Base-by-base conservation (phyloP, 1,139 yeast genomes). In the Debaryomyces coudertii region DNA sequence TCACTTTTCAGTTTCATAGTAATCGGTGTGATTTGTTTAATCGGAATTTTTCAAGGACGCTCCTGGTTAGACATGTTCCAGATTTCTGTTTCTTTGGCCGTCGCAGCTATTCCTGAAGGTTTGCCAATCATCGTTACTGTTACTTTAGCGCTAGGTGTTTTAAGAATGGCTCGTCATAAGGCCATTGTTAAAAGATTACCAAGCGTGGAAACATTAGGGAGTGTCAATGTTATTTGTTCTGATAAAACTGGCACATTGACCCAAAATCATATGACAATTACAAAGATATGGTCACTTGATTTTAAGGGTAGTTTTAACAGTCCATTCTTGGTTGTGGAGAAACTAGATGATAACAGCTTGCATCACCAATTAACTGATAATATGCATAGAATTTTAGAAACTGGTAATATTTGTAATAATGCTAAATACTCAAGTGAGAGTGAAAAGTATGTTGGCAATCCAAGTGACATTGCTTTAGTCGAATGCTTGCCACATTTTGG, bases 41-140 rank as follows among this genome's bases (percentile, higher is more conserved):
- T 92, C 56, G 99, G 98, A 47, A 77, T 93, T 18, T 47, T 88
- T 42, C 96, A 92, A 70, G 98, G 98, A 43, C 85, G 95, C 52
- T 79, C 88, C 7, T 90, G 97, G 96, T 76, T 93, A 49, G 98
- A 92, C 53, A 93, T 93, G 97, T 92, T 93, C 68, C 97, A 93
- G 63, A 90, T 93, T 50, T 89, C 97, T 1, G 98, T 93, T 8
- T 90, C 97, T 2, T 76, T 93, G 52, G 98, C 98, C 0, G 98
- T 93, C 11, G 99, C 99, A 41, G 98, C 98, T 2, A 92, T 93
- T 55, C 99, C 99, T 3, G 99, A 93, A 68, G 98, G 98, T 47
- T 77, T 93, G 53, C 98, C 98, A 0, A 92, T 93, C 58, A 92
- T 93, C 62, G 98, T 93, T 37, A 92, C 98, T 4, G 98, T 93